Base-by-base conservation (phyloP, 495 filamentous ascomycete species). In the Hypoxylon trugodes region DNA sequence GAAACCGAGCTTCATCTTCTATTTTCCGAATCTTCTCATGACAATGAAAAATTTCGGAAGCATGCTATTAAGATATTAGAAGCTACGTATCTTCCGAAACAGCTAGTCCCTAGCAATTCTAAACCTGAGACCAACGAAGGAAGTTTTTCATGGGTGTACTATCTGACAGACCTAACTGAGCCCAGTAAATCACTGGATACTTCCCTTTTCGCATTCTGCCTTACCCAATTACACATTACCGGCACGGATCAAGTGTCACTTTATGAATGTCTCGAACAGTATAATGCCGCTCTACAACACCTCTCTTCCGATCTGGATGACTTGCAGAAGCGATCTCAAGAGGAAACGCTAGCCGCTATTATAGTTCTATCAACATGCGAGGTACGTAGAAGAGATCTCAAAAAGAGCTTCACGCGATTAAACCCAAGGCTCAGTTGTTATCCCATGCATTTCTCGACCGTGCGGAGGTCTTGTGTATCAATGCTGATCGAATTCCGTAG, bases 341-440 rank as follows among this genome's bases (percentile, higher is more conserved):
- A 61, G 28, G 59, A 61, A 33, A 61, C 59, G 5, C 35, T 61
- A 24, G 59, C 59, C 10, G 33, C 59, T 41, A 55, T 61, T 18
- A 24, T 61, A 24, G 59, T 61, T 2, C 19, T 61, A 26, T 61
- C 59, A 16, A 61, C 59, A 46, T 61, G 59, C 35, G 59, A 61
- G 21, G 59, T 61, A 48, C 40, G 33, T 42, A 41, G 10, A 9
- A 15, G 10, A 36, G 3, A 25, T 8, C 10, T 15, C 37, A 12
- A 21, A 19, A 51, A 30, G 18, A 38, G 35, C 33, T 33, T 13
- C 36, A 35, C 25, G 33, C 16, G 32, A 26, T 32, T 37, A 22
- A 33, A 10, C 42, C 18, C 19, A 19, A 9, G n/a, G 22, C 22
- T 28, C 35, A 26, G 28, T 40, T 40, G 12, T 16, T 5, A 46